Evolutionary conservation across 805 yeast genomes (phyloP), one percentile per base, ranked within the genome.

Genomic region (Candida railenensis): DNA sequence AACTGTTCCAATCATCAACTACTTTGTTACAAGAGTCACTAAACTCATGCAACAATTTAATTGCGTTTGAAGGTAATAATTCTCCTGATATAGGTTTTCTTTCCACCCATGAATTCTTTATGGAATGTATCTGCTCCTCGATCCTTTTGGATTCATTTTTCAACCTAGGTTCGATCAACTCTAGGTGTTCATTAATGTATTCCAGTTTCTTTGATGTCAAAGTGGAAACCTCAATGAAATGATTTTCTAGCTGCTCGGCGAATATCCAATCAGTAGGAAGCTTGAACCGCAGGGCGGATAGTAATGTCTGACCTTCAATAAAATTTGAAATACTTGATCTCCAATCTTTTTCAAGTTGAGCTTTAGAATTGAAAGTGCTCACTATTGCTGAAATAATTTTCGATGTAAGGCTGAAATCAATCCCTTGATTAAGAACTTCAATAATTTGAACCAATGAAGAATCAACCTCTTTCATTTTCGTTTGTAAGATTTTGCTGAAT

Each of bases 171-270:
- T 66, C 48, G 12, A 82, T 68, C 0, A 67, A 51, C n/a, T 73
- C 77, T 7, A 62, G 49, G 44, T 80, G 73, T 0, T 67, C 65
- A 7, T 69, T 64, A 5, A 87, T 65, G 2, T 68, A 50, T 1
- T 45, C 50, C 8, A 63, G 57, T 52, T 78, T 69, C 34, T 58
- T 53, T 3, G 51, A 50, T 37, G 76, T 44, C 9, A 78, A 58
- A 33, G 77, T 69, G 1, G 52, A 44, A 28, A 83, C 56, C 1
- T 80, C 67, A 0, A 65, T 54, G 45, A 72, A 58, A 44, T 78
- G 81, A 43, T 67, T 70, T 12, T 78, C 81, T 0, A 88, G 47
- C 53, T 88, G 95, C 36, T 86, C 94, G 40, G 67, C 68, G 57
- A 69, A 79, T 0, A 83, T 50, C 85, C 90, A 85, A 22, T 75